These are phyloP conservation scores for Plasmodium berghei DNA, from an alignment of 169 alveolate species.

Conservation along the genomic window DNA sequence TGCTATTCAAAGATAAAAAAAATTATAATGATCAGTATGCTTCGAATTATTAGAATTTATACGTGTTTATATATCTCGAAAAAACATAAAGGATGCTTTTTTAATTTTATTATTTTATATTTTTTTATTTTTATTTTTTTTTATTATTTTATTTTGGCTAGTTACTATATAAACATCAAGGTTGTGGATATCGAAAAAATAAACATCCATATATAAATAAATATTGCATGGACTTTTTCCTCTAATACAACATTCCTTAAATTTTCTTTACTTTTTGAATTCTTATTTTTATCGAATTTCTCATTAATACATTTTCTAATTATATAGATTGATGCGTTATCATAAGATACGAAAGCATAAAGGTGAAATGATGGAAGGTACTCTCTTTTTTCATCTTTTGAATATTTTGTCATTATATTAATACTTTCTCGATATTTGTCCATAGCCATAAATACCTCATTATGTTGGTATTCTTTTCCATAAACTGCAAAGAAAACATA, in stretches of 20 bases:
- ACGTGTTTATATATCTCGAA: background rate
- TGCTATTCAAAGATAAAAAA: slow-evolving; percentile 13
- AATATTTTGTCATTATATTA: slow-evolving; percentile 43
- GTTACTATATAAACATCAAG: slow-evolving; percentile 20
- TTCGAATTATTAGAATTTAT: no score
- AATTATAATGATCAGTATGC: background rate
- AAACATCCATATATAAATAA: slow-evolving; percentile 24
- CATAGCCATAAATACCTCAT: slow-evolving; percentile 66
- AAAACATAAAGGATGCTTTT: background rate
- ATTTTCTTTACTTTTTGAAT: slow-evolving; percentile 30
- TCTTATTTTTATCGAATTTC: slow-evolving; percentile 1
- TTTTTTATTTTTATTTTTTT: background rate
- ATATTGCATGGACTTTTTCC: slow-evolving; percentile 30
- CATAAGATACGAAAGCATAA: slow-evolving; percentile 31
- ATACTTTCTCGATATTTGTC: slow-evolving; percentile 33
- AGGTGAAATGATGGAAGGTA: slow-evolving; percentile 63
- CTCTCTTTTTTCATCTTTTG: slow-evolving; percentile 61
- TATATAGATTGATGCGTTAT: slow-evolving; percentile 39
- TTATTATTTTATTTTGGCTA: background rate
- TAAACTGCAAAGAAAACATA: slow-evolving; percentile 16
- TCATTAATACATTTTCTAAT: slow-evolving; percentile 34
- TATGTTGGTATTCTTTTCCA: slow-evolving; percentile 35
- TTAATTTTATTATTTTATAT: background rate
- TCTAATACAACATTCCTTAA: slow-evolving; percentile 42
- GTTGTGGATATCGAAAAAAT: slow-evolving; percentile 16